These are phyloP conservation scores for Lasiosphaeria ovina DNA, from an alignment of 495 filamentous ascomycete genomes.

Conservation along the genomic window DNA sequence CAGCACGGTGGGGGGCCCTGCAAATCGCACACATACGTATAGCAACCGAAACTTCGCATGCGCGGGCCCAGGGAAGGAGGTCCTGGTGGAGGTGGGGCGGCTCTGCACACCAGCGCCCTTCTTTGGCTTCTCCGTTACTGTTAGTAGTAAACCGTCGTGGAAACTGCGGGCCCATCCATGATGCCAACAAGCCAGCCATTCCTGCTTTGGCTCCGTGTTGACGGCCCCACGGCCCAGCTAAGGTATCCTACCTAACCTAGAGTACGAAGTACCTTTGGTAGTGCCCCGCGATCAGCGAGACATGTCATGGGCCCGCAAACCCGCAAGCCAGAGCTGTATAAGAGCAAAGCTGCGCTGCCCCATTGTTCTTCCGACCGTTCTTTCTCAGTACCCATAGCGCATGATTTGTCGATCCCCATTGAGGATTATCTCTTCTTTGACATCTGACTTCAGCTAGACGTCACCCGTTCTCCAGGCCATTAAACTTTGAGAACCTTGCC, in stretches of 20 bases:
- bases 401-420: constrained; percentile 5
- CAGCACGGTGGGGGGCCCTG: no score
- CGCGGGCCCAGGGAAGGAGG: no score
- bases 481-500: no score
- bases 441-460: constrained; percentile 5
- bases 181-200: neutral
- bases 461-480: neutral
- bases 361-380: constrained; percentile 12
- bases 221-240: neutral
- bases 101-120: no score
- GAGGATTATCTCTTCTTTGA: constrained; percentile 2
- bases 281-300: neutral
- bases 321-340: constrained; percentile 12
- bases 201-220: neutral
- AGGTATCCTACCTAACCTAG: no score
- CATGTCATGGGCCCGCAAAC: neutral
- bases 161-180: neutral
- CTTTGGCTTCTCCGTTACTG: no score
- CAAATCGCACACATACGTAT: no score
- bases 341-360: constrained; percentile 17
- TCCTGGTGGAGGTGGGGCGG: no score
- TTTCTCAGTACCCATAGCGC: constrained; percentile 19
- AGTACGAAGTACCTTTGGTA: no score
- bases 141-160: no score
- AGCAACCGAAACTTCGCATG: no score